A percentile compares a stretch with the other conserved stretches of the same genome.
phyloP scores from a whole-genome alignment of 2,329 filamentous ascomycete genomes.

The Fusarium neocosmosporiellum region DNA sequence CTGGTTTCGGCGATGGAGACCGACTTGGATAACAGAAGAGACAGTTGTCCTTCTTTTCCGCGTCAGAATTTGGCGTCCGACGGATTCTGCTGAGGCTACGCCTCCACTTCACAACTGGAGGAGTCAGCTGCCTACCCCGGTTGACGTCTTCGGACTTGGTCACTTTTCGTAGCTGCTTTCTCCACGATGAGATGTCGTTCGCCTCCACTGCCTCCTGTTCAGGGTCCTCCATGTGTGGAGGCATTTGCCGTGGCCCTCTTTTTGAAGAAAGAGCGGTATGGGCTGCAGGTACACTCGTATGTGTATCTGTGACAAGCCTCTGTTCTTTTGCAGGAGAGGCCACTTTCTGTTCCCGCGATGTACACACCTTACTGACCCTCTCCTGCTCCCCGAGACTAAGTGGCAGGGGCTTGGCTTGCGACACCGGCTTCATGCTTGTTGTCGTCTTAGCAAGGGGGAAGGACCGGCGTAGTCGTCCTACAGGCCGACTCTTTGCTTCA shows the following conservation, averaged over 20 bases:
- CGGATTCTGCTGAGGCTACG: constrained; percentile 38
- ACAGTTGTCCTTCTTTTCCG: constrained; percentile 28
- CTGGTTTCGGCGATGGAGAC: constrained; percentile 20
- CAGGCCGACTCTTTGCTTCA: background rate
- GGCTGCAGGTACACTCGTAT: background rate
- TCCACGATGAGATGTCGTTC: constrained; percentile 34
- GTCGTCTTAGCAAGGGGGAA: background rate
- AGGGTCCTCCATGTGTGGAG: constrained; percentile 1
- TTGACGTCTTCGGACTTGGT: constrained; percentile 30
- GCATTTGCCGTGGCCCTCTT: constrained; percentile 15
- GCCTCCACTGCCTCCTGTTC: constrained; percentile 7
- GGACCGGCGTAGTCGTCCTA: background rate
- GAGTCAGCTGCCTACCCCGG: constrained; percentile 17
- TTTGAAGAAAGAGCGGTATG: constrained; percentile 5
- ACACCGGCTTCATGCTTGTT: background rate
- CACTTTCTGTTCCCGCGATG: constrained; percentile 3
- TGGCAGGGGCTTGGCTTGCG: background rate
- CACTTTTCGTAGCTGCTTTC: constrained; percentile 40
- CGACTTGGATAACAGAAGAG: constrained; percentile 38
- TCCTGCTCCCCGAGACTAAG: background rate
- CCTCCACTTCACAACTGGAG: constrained; percentile 35
- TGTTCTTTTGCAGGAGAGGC: background rate
- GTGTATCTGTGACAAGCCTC: background rate
- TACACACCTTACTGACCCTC: background rate
- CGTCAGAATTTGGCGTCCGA: constrained; percentile 21